phyloP scores from a whole-genome alignment of 1,284 basidiomycete species.

The Apiotrichum akiyoshidainum region DNA sequence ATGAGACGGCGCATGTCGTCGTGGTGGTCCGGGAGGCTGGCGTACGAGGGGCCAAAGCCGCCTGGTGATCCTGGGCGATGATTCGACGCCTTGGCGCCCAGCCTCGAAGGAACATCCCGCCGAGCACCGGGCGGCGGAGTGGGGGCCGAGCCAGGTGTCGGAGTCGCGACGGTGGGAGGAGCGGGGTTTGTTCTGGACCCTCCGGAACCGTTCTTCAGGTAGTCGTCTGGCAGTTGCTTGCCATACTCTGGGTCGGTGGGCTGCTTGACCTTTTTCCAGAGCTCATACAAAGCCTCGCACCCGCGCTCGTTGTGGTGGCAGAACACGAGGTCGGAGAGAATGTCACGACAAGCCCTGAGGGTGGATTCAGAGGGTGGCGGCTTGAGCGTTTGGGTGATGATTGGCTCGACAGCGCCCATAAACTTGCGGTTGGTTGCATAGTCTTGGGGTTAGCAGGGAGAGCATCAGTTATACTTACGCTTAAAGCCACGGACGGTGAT shows the following conservation, averaged over 20 bases:
- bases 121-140: too few species aligned
- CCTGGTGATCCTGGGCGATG: slow-evolving; percentile 5
- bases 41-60: slow-evolving; percentile 27
- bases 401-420: slow-evolving; percentile 32
- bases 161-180: not conserved
- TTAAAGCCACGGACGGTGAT: slow-evolving; percentile 34
- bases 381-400: slow-evolving; percentile 8
- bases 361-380: slow-evolving; percentile 10
- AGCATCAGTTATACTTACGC: slow-evolving; percentile 26
- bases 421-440: slow-evolving; percentile 46
- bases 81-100: not conserved
- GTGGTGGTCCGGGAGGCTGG: slow-evolving; percentile 34
- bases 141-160: too few species aligned
- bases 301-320: slow-evolving; percentile 41
- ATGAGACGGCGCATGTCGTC: slow-evolving; percentile 41
- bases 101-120: not conserved
- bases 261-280: slow-evolving; percentile 48
- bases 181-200: not conserved
- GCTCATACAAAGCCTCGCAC: slow-evolving; percentile 38
- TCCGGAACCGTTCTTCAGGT: slow-evolving; percentile 1
- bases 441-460: slow-evolving; percentile 16
- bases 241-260: slow-evolving; percentile 46
- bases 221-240: slow-evolving; percentile 36
- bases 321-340: slow-evolving; percentile 42
- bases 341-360: slow-evolving; percentile 19